Base-by-base conservation (phyloP, 2,329 filamentous ascomycete genomes). In the Colletotrichum tofieldiae region DNA sequence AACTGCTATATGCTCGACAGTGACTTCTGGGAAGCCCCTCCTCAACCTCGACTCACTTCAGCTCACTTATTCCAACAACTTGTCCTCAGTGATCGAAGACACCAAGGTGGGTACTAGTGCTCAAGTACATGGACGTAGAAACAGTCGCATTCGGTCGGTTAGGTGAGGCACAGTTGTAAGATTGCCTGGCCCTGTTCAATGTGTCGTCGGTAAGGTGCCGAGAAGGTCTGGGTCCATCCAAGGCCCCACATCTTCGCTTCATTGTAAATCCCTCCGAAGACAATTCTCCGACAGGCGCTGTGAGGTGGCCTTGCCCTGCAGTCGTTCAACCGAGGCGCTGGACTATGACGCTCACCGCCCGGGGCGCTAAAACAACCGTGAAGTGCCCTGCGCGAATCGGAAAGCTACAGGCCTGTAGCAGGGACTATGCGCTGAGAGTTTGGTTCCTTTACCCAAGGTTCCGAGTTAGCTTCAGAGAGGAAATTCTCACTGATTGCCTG, bases 301-400 rank as follows among this genome's bases (percentile, higher is more conserved):
- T 12, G 55, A 59, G 41, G 37, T n/a, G 18, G 29, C 29, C 29
- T 32, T 32, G 29, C 29, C 6, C 29, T 26, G 29, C 43, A 39
- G 29, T 29, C 35, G 45, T 39, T 43, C 29, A 35, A 45, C 52
- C 62, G 35, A n/a, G 29, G n/a, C 26, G 26, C 29, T 23, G 51
- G 56, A 37, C 47, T n/a, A 68, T 68, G 66, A 65, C 59, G 60
- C 59, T 68, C 32, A 51, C 66, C 60, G 60, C 66, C 60, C 43
- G 45, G 43, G 41, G 52, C 66, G 41, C 60, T 18, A 41, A 37
- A 49, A 41, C 41, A 41, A 58, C 60, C 54, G 62, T 52, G 62
- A 39, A 59, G 12, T 56, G 47, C 43, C n/a, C 32, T 47, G 23
- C n/a, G 32, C n/a, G 39, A 64, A 62, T 49, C 51, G 16, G 51